These are phyloP conservation scores for Populus deltoides DNA, from an alignment of 345 rosid species.

Conservation along the genomic window DNA sequence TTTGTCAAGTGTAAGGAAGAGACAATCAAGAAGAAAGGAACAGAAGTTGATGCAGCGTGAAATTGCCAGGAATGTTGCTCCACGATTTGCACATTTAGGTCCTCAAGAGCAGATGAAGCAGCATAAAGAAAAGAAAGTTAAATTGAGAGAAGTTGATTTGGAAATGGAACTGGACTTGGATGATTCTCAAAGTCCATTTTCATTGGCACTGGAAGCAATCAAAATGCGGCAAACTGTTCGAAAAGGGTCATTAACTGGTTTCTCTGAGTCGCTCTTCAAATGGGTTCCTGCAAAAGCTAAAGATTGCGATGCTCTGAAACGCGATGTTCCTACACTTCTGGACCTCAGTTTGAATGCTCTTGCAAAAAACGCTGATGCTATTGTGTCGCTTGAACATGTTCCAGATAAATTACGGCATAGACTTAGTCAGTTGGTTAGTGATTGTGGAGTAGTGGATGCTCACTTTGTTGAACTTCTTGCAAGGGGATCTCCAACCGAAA, in stretches of 20 bases:
- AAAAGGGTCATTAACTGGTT: slow-evolving; percentile 4
- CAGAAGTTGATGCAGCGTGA: neutral
- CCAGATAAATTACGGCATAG: slow-evolving; percentile 41
- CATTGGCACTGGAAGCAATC: slow-evolving; percentile 28
- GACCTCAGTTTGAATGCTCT: slow-evolving; percentile 38
- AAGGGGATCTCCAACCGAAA: slow-evolving; percentile 37
- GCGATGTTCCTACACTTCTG: slow-evolving; percentile 25
- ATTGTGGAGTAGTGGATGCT: slow-evolving; percentile 23
- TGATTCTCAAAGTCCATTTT: slow-evolving; percentile 25
- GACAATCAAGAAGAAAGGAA: neutral
- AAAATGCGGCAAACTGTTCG: slow-evolving; percentile 14
- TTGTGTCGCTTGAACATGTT: slow-evolving; percentile 36
- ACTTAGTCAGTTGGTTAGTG: slow-evolving; percentile 27
- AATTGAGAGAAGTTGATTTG: neutral
- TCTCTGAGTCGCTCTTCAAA: slow-evolving; percentile 1
- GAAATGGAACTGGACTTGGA: neutral
- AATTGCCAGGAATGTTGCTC: slow-evolving; percentile 10
- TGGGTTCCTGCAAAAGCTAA: slow-evolving; percentile 19
- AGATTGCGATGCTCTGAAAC: neutral
- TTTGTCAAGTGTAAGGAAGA: neutral
- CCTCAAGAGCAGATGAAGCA: neutral
- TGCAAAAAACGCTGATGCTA: slow-evolving; percentile 32
- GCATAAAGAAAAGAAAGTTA: neutral
- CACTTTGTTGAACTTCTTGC: slow-evolving; percentile 40
- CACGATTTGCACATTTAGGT: slow-evolving; percentile 7